These are phyloP conservation scores for Dentiscutata heterogama DNA, from an alignment of 371 early-diverging fungal species.

Conservation along the genomic window DNA sequence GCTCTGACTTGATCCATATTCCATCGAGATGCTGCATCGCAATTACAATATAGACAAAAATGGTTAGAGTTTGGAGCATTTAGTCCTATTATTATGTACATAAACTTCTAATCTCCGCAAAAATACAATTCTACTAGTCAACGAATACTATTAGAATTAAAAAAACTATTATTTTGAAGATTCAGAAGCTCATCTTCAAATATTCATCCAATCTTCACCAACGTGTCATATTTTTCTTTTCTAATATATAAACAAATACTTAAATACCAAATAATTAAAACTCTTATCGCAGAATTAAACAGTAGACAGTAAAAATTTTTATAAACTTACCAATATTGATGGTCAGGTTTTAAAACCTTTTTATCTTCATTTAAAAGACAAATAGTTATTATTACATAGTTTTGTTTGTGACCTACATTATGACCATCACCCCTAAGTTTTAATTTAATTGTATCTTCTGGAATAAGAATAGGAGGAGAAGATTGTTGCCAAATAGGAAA, in stretches of 20 bases:
- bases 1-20: background rate
- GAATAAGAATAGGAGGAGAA: background rate
- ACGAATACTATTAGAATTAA: background rate
- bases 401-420: background rate
- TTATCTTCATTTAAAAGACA: conserved; percentile 23
- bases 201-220: background rate
- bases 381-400: background rate
- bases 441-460: background rate
- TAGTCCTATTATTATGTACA: background rate
- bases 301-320: background rate
- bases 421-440: background rate
- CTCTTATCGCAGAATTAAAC: no score
- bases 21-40: background rate
- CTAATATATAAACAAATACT: background rate
- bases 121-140: conserved; percentile 1
- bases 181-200: background rate
- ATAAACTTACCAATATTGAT: conserved; percentile 4
- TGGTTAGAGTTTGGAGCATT: conserved; percentile 3
- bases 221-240: background rate
- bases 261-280: background rate
- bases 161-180: background rate
- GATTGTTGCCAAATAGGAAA: conserved; percentile 19
- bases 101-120: background rate
- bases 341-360: background rate
- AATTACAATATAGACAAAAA: conserved; percentile 9